phyloP scores from a whole-genome alignment of 768 basidiomycete species.

The Termitomyces sp. region DNA sequence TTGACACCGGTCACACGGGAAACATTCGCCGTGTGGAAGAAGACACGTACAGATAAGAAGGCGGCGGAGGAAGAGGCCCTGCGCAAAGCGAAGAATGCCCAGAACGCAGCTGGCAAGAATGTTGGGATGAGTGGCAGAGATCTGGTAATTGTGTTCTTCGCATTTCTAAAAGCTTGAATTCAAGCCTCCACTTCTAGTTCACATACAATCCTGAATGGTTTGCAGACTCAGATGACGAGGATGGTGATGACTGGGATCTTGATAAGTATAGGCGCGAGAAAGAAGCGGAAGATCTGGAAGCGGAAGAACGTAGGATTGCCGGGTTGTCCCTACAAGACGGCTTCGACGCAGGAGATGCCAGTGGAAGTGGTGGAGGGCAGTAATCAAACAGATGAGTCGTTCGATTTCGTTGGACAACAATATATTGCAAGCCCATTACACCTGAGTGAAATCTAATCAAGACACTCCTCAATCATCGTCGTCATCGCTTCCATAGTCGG shows the following conservation, averaged over 20 bases:
- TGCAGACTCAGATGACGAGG: constrained; percentile 62
- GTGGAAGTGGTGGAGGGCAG: constrained; percentile 26
- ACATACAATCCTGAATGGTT: constrained; percentile 97
- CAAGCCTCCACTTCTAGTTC: constrained; percentile 49
- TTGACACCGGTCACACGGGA: constrained; percentile 94
- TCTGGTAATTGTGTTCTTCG: constrained; percentile 51
- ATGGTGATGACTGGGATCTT: constrained; percentile 59
- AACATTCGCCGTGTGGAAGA: constrained; percentile 92
- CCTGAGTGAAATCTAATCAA: not conserved
- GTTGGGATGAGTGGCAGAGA: constrained; percentile 95
- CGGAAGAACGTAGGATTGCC: constrained; percentile 51
- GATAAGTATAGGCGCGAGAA: constrained; percentile 57
- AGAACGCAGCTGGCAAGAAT: constrained; percentile 84
- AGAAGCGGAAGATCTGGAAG: constrained; percentile 55
- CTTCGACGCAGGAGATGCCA: constrained; percentile 23
- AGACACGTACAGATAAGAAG: constrained; percentile 94
- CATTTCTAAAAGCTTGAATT: constrained; percentile 1
- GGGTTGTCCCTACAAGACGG: constrained; percentile 35
- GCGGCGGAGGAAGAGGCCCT: constrained; percentile 80
- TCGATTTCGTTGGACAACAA: constrained; percentile 12
- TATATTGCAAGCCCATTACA: constrained; percentile 4
- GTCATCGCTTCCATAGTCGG: constrained; percentile 77
- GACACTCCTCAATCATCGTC: constrained; percentile 27
- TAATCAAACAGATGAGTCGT: constrained; percentile 3
- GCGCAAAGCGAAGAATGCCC: constrained; percentile 77